Conservation (phyloP, 108 stramenopile genomes). For the Skeletonema grethae region DNA sequence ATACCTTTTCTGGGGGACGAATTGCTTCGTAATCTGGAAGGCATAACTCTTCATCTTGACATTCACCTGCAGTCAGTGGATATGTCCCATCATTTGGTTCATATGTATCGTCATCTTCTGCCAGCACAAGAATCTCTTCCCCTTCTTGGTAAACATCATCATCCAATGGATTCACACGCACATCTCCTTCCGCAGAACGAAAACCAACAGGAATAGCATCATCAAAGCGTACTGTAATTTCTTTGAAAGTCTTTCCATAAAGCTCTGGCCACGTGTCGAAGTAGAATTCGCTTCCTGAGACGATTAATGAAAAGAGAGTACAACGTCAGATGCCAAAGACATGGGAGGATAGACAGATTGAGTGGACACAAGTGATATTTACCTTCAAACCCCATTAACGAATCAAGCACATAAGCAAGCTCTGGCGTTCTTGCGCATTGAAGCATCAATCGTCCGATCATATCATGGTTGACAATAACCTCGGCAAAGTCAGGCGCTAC, state of each 20-base stretch:
- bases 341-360: neutral
- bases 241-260: conserved; percentile 27
- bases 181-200: neutral
- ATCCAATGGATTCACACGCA: conserved; percentile 27
- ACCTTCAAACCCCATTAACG: conserved; percentile 39
- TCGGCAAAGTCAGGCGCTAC: conserved; percentile 38
- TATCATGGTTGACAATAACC: conserved; percentile 41
- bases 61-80: neutral
- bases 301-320: neutral
- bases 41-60: neutral
- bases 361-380: neutral
- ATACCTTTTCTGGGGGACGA: conserved; percentile 18
- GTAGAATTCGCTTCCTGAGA: conserved; percentile 30
- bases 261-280: conserved; percentile 34
- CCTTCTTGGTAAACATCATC: conserved; percentile 17
- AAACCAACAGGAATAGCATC: conserved; percentile 40
- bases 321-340: neutral
- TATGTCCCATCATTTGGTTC: conserved; percentile 14
- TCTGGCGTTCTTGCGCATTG: conserved; percentile 44
- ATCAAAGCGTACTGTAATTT: conserved; percentile 22
- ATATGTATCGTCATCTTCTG: conserved; percentile 47
- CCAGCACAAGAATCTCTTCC: conserved; percentile 27
- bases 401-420: conserved; percentile 32
- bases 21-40: neutral
- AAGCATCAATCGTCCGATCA: conserved; percentile 47